These are phyloP conservation scores for Metschnikowia bowlesiae DNA, from an alignment of 805 yeast genomes.

Conservation along the genomic window DNA sequence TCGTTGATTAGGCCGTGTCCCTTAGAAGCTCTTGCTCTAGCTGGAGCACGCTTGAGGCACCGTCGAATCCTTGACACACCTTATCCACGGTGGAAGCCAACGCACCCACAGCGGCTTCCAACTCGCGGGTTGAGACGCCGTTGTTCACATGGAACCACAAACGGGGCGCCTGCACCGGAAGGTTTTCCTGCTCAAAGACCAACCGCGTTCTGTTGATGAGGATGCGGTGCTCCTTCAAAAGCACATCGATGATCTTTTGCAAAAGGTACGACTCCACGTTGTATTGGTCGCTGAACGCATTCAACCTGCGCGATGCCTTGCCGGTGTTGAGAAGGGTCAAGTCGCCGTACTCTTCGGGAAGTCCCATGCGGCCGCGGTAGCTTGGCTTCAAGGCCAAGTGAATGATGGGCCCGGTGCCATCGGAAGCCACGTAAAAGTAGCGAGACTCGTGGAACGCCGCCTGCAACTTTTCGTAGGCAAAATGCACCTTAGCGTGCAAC, in stretches of 20 bases:
- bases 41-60: slow-evolving; percentile 22
- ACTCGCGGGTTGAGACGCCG: slow-evolving; percentile 27
- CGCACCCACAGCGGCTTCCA: slow-evolving; percentile 19
- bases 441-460: slow-evolving; percentile 31
- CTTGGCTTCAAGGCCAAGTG: slow-evolving; percentile 57
- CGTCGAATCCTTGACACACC: slow-evolving; percentile 21
- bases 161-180: slow-evolving; percentile 32
- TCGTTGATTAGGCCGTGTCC: not conserved
- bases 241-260: slow-evolving; percentile 59
- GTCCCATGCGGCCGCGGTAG: slow-evolving; percentile 38
- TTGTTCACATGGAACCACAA: slow-evolving; percentile 30
- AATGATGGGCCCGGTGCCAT: slow-evolving; percentile 58
- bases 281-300: slow-evolving; percentile 38
- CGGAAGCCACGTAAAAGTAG: slow-evolving; percentile 52
- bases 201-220: slow-evolving; percentile 61
- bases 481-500: slow-evolving; percentile 39
- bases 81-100: slow-evolving; percentile 21
- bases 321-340: slow-evolving; percentile 41
- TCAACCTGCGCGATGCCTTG: slow-evolving; percentile 39
- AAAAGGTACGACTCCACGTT: slow-evolving; percentile 57
- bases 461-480: slow-evolving; percentile 39
- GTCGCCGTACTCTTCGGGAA: slow-evolving; percentile 52
- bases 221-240: slow-evolving; percentile 48
- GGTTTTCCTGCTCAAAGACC: slow-evolving; percentile 56
- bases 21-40: slow-evolving; percentile 23